These are phyloP conservation scores for Clarireedia hainanense DNA, from an alignment of 2,329 filamentous ascomycete species.

Conservation along the genomic window DNA sequence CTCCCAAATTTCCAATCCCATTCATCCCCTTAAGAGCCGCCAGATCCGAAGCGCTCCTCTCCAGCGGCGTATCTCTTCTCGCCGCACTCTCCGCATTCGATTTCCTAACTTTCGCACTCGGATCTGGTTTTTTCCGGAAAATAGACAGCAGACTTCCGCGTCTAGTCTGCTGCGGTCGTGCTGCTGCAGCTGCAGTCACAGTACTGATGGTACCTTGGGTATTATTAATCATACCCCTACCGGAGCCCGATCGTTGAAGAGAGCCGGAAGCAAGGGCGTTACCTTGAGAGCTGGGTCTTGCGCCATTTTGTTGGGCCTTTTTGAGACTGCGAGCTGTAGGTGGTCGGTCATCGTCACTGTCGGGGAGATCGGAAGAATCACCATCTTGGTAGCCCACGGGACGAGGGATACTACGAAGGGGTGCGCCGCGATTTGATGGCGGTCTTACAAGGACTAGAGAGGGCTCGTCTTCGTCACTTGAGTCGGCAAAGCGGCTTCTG, in stretches of 20 bases:
- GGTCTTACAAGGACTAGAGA: constrained; percentile 11
- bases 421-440: constrained; percentile 18
- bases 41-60: constrained; percentile 49
- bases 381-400: constrained; percentile 44
- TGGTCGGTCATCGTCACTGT: constrained; percentile 46
- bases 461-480: constrained; percentile 48
- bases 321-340: constrained; percentile 16
- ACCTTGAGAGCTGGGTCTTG: constrained; percentile 7
- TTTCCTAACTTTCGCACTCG: constrained; percentile 45
- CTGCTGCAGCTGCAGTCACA: constrained; percentile 20
- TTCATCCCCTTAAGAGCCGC: neutral
- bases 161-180: constrained; percentile 25
- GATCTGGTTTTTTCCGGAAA: constrained; percentile 54
- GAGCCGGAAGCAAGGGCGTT: constrained; percentile 21
- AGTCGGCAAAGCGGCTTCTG: constrained; percentile 50
- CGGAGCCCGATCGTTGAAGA: constrained; percentile 33
- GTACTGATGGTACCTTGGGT: constrained; percentile 1
- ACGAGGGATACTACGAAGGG: constrained; percentile 43
- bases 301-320: constrained; percentile 11
- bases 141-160: constrained; percentile 49
- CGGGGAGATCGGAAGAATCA: constrained; percentile 51
- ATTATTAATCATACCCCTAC: constrained; percentile 25
- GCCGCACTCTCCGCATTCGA: constrained; percentile 49
- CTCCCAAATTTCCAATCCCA: neutral
- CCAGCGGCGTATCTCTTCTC: constrained; percentile 53